These are phyloP conservation scores for Glebionis coronaria DNA, from an alignment of 129 eudicot genomes.

Conservation along the genomic window DNA sequence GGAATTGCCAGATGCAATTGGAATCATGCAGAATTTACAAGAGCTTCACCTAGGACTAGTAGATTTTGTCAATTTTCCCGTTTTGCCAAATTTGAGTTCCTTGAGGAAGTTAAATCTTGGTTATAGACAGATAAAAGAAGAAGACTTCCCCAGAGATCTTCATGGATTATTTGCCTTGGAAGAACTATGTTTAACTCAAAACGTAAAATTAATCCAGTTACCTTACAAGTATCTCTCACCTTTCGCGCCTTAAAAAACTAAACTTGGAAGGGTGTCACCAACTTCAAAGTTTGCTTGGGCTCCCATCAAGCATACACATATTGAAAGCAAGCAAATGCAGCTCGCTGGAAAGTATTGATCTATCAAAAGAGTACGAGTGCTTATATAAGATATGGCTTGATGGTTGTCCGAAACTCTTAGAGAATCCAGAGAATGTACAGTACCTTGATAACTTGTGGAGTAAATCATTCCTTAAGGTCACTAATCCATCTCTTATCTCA, in stretches of 20 bases:
- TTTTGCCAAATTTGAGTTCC: not conserved
- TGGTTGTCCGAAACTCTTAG: slow-evolving; percentile 10
- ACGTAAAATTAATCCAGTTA: not conserved
- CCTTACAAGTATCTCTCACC: slow-evolving; percentile 11
- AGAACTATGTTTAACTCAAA: not conserved
- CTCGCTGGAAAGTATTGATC: slow-evolving; percentile 11
- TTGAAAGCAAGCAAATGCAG: not conserved
- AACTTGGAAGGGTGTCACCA: not conserved
- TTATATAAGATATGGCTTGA: not conserved
- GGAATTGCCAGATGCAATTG: not conserved
- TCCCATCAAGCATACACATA: slow-evolving; percentile 6
- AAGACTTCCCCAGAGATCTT: slow-evolving; percentile 3
- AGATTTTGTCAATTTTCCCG: not conserved
- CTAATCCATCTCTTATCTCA: not conserved
- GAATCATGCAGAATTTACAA: not conserved
- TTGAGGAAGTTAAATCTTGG: slow-evolving; percentile 1
- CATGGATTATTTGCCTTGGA: not conserved
- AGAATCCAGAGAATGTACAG: not conserved
- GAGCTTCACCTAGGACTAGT: not conserved
- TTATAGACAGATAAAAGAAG: not conserved
- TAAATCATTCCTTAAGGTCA: not conserved
- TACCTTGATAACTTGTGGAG: slow-evolving; percentile 1
- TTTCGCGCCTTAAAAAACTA: slow-evolving; percentile 2
- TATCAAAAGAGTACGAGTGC: not conserved
- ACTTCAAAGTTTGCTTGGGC: not conserved